Percentiles rank a stretch among this genome's conserved stretches.
Conservation (phyloP, 192 early-diverging fungal genomes). For the Rhizophagus sp. region DNA sequence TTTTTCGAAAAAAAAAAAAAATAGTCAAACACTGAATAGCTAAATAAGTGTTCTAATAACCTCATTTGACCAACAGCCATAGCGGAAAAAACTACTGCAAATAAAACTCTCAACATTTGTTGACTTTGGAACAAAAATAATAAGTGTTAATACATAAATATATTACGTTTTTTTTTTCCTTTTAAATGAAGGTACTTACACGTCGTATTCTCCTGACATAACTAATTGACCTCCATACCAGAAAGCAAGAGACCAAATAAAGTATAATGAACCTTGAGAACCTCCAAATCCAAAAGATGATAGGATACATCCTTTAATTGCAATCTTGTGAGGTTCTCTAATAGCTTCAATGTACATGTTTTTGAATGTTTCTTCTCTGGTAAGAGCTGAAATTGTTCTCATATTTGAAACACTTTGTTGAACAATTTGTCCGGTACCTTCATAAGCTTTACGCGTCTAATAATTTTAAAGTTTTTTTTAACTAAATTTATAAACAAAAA, state of each 20-base stretch:
- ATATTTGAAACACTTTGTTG: conserved; percentile 82
- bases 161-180: background rate
- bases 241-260: conserved; percentile 74
- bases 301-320: conserved; percentile 61
- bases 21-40: background rate
- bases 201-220: conserved; percentile 45
- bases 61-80: conserved; percentile 64
- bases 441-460: conserved; percentile 70
- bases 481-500: conserved; percentile 17
- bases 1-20: background rate
- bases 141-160: background rate
- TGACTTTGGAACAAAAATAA: background rate
- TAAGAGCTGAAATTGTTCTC: conserved; percentile 80
- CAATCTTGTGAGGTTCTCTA: conserved; percentile 64
- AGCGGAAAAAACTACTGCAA: conserved; percentile 75
- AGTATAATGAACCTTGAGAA: conserved; percentile 69
- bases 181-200: conserved; percentile 11
- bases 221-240: conserved; percentile 72
- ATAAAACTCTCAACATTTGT: conserved; percentile 70
- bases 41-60: background rate
- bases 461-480: conserved; percentile 48
- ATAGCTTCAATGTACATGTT: conserved; percentile 60
- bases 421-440: conserved; percentile 76
- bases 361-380: conserved; percentile 70
- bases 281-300: conserved; percentile 70